These are phyloP conservation scores for Fusarium tupiense DNA, from an alignment of 2,329 filamentous ascomycete species.

Conservation along the genomic window DNA sequence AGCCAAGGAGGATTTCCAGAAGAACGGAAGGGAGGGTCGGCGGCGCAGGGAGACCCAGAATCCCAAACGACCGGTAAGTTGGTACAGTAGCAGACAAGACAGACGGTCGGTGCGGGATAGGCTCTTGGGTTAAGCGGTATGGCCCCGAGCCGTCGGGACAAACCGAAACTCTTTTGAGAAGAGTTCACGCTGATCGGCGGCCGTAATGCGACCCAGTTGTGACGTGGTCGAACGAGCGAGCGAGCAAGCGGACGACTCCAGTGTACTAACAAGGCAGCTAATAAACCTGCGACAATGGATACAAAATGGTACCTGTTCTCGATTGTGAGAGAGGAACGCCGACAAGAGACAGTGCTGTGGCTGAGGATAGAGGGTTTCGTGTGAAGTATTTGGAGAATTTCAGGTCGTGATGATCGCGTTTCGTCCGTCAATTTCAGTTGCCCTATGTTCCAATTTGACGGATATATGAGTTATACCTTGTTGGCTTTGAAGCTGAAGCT, in stretches of 20 bases:
- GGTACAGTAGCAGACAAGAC: slow-evolving; percentile 19
- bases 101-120: slow-evolving; percentile 18
- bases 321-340: slow-evolving; percentile 18
- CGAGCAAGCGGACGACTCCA: not conserved
- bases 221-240: slow-evolving; percentile 42
- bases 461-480: not conserved
- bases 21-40: slow-evolving; percentile 39
- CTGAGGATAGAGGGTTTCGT: not conserved
- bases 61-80: slow-evolving; percentile 31
- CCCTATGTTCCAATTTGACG: not conserved
- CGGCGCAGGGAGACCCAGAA: slow-evolving; percentile 29
- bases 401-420: not conserved
- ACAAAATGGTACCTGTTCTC: slow-evolving; percentile 17
- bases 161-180: slow-evolving; percentile 30
- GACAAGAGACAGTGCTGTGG: not conserved
- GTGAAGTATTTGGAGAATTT: not conserved
- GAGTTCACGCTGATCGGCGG: slow-evolving; percentile 31
- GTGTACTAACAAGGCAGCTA: not conserved
- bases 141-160: slow-evolving; percentile 34
- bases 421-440: not conserved
- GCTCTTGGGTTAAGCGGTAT: slow-evolving; percentile 15
- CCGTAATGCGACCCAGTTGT: slow-evolving; percentile 36
- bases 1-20: slow-evolving; percentile 39
- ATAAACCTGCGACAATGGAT: slow-evolving; percentile 11
- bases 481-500: not conserved